Base-by-base conservation (phyloP, 1,139 yeast species). In the Candida dubliniensis region DNA sequence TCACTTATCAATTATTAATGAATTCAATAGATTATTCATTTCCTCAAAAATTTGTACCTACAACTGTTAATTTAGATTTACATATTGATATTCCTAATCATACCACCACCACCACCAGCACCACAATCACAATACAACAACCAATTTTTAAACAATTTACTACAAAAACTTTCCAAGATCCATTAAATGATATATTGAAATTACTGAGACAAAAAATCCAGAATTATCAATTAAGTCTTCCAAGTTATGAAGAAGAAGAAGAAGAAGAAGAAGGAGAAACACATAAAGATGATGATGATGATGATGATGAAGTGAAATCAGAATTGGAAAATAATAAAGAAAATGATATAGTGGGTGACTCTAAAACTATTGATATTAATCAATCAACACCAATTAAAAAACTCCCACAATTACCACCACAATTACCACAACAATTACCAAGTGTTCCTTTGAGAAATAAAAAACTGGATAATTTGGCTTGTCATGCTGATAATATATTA, bases 401-500 rank as follows among this genome's bases (percentile, higher is more conserved):
- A 18, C 42, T 14, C 4, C 37, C n/a, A 23, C 9, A 24, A 10
- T 33, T 15, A n/a, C 33, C 31, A n/a, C 2, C 12, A 9, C 32
- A 14, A 26, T 14, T 34, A 26, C n/a, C n/a, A n/a, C n/a, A n/a
- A n/a, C n/a, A n/a, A n/a, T n/a, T n/a, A n/a, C n/a, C 29, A 29
- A 11, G 10, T 27, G 31, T 10, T 26, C 23, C 9, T 3, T 9
- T 10, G 38, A 30, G 31, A 9, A 13, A 23, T 27, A 31, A 24
- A 31, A 31, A 40, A 14, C 15, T 39, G 39, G 78, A 74, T 49
- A 66, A 67, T 34, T 65, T 74, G 50, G 79, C 79, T 9, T 74
- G 78, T 46, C 79, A 74, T 50, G 78, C 78, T 2, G 74, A 71
- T 43, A 71, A 71, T 41, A 74, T 74, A 46, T 61, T 74, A 66